These are phyloP conservation scores for Plasmodium relictum DNA, from an alignment of 169 alveolate genomes.

Conservation along the genomic window DNA sequence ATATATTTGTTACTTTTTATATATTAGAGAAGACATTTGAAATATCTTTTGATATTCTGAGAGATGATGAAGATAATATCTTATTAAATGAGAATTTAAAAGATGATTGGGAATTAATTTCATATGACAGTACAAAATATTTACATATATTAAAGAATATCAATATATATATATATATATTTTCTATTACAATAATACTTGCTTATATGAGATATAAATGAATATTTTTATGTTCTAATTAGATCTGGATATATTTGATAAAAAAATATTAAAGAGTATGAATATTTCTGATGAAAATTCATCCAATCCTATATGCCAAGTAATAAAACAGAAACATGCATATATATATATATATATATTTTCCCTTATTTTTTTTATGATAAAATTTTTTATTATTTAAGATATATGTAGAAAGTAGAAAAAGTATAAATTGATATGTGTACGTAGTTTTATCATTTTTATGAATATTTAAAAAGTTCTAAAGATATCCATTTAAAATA, in stretches of 20 bases:
- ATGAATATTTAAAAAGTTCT: slow-evolving; percentile 70
- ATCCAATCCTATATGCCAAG: slow-evolving; percentile 50
- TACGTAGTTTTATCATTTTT: background rate
- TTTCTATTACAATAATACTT: background rate
- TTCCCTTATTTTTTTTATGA: background rate
- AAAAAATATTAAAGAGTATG: slow-evolving; percentile 65
- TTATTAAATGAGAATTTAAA: slow-evolving; percentile 16
- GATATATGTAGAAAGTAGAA: slow-evolving; percentile 35
- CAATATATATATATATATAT: background rate
- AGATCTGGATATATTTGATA: slow-evolving; percentile 39
- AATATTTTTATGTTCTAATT: background rate
- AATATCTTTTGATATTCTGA: slow-evolving; percentile 56
- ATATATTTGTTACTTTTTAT: background rate
- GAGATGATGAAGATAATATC: slow-evolving; percentile 18
- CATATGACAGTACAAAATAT: slow-evolving; percentile 36
- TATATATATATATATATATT: slow-evolving; percentile 3
- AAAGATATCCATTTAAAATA: slow-evolving; percentile 70
- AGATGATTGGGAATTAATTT: slow-evolving; percentile 61
- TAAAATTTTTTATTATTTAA: background rate
- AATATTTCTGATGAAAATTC: slow-evolving; percentile 25
- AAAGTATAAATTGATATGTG: background rate
- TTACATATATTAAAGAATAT: background rate
- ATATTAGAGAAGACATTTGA: slow-evolving; percentile 60
- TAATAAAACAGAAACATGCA: slow-evolving; percentile 10
- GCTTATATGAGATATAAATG: background rate